Evolutionary conservation across 306 rosid genomes (phyloP).

Genomic region (Quercus suber): DNA sequence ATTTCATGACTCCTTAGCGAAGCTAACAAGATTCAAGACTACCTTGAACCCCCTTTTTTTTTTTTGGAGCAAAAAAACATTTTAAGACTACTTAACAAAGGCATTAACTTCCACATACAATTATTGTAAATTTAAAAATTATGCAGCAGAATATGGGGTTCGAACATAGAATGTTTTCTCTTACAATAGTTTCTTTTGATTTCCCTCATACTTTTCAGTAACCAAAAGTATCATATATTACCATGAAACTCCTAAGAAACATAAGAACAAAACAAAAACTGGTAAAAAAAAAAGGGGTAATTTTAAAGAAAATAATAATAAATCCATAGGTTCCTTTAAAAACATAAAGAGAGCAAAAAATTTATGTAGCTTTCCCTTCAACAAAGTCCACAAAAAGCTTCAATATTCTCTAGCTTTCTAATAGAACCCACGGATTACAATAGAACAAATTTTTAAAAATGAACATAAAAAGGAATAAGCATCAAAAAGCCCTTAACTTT

Average conservation of each 20-base stretch:
- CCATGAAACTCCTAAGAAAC: background rate
- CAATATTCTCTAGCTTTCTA: constrained; percentile 8
- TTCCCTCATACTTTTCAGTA: background rate
- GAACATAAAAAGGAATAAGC: background rate
- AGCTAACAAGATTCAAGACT: background rate
- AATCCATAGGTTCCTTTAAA: background rate
- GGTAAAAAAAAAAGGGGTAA: background rate
- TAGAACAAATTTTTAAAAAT: background rate
- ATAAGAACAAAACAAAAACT: background rate
- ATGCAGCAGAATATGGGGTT: background rate
- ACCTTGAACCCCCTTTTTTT: too few relatives aligned
- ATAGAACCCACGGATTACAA: background rate
- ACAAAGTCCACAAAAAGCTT: constrained; percentile 16
- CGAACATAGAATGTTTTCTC: background rate
- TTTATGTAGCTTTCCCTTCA: background rate
- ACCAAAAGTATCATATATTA: background rate
- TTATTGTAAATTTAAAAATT: background rate
- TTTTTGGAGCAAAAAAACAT: too few relatives aligned
- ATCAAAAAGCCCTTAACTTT: constrained; percentile 3
- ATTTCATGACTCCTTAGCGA: background rate
- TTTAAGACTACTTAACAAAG: background rate
- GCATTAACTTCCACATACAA: background rate
- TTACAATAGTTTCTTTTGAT: background rate
- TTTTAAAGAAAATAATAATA: background rate
- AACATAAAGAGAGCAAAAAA: background rate